These are phyloP conservation scores for Euphorbia neoarborescens DNA, from an alignment of 441 rosid species.

Conservation along the genomic window DNA sequence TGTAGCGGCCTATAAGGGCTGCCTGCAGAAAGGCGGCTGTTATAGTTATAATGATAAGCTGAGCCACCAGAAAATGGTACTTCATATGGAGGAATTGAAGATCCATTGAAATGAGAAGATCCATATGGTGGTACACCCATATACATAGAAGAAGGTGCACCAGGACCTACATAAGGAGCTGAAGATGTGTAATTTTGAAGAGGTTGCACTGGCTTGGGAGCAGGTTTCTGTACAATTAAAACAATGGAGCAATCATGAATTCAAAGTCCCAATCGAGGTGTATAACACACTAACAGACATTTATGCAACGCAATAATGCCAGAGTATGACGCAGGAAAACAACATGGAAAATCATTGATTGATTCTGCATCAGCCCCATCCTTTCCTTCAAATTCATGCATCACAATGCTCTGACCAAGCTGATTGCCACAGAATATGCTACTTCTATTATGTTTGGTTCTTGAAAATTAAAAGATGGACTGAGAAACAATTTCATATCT, in stretches of 20 bases:
- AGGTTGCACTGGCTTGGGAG: slow-evolving; percentile 63
- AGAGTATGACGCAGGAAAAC: neutral
- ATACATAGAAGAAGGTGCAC: slow-evolving; percentile 70
- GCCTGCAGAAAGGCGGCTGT: slow-evolving; percentile 61
- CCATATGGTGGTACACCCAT: slow-evolving; percentile 85
- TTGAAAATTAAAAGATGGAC: slow-evolving; percentile 6
- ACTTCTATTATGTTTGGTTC: neutral
- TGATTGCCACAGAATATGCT: neutral
- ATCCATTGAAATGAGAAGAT: slow-evolving; percentile 63
- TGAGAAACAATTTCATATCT: neutral
- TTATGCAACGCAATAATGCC: neutral
- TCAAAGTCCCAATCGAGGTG: neutral
- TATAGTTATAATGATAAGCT: slow-evolving; percentile 79
- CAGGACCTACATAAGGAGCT: slow-evolving; percentile 72
- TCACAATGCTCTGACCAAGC: neutral
- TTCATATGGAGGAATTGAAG: slow-evolving; percentile 83
- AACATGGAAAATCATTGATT: neutral
- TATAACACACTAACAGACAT: neutral
- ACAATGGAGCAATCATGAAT: neutral
- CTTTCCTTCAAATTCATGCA: neutral
- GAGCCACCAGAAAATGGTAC: slow-evolving; percentile 84
- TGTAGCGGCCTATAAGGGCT: slow-evolving; percentile 85
- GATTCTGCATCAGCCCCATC: neutral
- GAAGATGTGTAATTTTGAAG: slow-evolving; percentile 59
- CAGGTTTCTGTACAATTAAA: slow-evolving; percentile 49